A percentile compares a stretch with the other conserved stretches of the same genome.
phyloP scores from a whole-genome alignment of 192 early-diverging fungal species.

The Gryganskiella cystojenkinii region DNA sequence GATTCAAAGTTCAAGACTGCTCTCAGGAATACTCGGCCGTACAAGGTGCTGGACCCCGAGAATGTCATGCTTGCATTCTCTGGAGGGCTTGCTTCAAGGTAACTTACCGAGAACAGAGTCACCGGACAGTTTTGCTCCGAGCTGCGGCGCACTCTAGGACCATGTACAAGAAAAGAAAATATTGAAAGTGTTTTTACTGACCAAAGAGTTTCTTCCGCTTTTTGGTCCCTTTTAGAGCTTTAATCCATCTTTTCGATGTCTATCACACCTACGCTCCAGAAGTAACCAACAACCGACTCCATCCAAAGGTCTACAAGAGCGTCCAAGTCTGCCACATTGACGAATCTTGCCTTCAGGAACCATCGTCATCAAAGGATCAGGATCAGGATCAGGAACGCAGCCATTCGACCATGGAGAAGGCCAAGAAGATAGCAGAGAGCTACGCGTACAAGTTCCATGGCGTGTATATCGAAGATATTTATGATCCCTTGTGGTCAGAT shows the following conservation, averaged over 20 bases:
- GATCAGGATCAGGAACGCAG: background rate
- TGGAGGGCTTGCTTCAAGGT: conserved; percentile 86
- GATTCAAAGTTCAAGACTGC: conserved; percentile 77
- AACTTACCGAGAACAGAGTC: background rate
- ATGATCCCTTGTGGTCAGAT: conserved; percentile 58
- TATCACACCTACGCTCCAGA: conserved; percentile 67
- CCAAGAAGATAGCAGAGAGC: conserved; percentile 54
- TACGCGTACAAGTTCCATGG: conserved; percentile 55
- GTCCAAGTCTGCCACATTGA: conserved; percentile 85
- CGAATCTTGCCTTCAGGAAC: conserved; percentile 65
- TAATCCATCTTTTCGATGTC: conserved; percentile 72
- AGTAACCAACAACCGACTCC: conserved; percentile 66
- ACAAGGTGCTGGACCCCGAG: conserved; percentile 44
- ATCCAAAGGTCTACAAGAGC: conserved; percentile 62
- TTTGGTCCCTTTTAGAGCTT: conserved; percentile 54
- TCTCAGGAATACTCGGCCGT: conserved; percentile 62
- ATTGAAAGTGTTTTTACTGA: no score
- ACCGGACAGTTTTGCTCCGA: background rate
- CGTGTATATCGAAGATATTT: conserved; percentile 75
- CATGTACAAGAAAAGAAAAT: no score
- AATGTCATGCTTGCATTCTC: conserved; percentile 86
- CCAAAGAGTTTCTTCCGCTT: background rate
- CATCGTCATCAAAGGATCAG: conserved; percentile 14
- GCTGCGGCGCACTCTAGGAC: conserved; percentile 11
- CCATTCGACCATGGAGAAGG: conserved; percentile 43